Evolutionary conservation across 768 basidiomycete genomes (phyloP), one percentile per base, ranked within the genome.

Genomic region (Tylopilus rubrobrunneus): DNA sequence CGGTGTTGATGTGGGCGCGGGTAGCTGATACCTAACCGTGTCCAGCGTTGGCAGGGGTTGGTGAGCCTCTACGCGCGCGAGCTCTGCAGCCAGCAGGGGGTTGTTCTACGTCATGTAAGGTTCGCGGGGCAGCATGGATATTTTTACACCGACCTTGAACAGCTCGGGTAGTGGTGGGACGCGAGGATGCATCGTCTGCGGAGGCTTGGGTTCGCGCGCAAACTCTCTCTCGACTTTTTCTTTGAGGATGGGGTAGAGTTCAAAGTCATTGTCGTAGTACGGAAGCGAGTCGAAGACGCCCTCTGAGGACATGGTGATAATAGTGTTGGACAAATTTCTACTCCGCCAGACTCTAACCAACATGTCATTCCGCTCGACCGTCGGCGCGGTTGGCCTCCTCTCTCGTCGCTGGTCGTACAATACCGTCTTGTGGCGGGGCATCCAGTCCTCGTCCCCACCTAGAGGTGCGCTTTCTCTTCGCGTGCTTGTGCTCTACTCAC

Each of bases 201-300:
- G 81, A 17, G 81, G 73, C 58, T 81, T 84, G 58, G 80, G 77
- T 66, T 91, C 85, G n/a, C 80, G 78, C 27, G 84, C 84, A 39
- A 93, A 71, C 67, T 92, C 91, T 58, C 76, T 76, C 52, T 89
- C 87, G 15, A 92, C 91, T 66, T 85, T 86, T 65, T 84, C 80
- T 67, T 80, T 84, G 37, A 93, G 74, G 37, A 78, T 63, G 1
- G 91, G 89, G 55, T 79, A 82, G 51, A 80, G 80, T 56, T 92
- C 88, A 48, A 95, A 78, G 67, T 97, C 92, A 67, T 93, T 90
- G 74, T 98, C 94, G 65, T 91, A 93, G 73, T 97, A 98, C 17
- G 94, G 94, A 58, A 97, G 77, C 25, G 92, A 89, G 71, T 97
- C 93, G 61, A 92, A 82, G 36, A 87, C 75, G 36, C 60, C 39